These are phyloP conservation scores for Metschnikowia reukaufii DNA, from an alignment of 805 yeast species.

Conservation along the genomic window DNA sequence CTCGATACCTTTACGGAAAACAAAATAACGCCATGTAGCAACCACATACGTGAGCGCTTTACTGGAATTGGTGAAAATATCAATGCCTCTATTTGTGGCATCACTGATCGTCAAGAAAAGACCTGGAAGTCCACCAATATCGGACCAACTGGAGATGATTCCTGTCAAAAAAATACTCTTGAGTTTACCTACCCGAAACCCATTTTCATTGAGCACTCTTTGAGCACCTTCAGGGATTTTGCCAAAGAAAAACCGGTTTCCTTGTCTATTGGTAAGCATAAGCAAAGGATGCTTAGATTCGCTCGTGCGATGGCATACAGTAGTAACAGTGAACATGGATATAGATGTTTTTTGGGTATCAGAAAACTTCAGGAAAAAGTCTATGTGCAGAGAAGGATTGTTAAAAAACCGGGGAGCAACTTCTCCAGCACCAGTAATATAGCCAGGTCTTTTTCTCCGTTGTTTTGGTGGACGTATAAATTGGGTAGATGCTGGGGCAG, in stretches of 20 bases:
- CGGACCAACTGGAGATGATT: slow-evolving; percentile 60
- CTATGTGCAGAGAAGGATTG: slow-evolving; percentile 6
- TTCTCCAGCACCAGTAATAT: slow-evolving; percentile 10
- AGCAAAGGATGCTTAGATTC: slow-evolving; percentile 61
- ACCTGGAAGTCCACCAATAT: slow-evolving; percentile 94
- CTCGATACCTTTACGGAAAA: slow-evolving; percentile 71
- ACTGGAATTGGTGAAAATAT: slow-evolving; percentile 48
- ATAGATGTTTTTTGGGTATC: slow-evolving; percentile 6
- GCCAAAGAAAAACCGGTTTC: slow-evolving; percentile 69
- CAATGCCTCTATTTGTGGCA: slow-evolving; percentile 60
- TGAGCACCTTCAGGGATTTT: slow-evolving; percentile 85
- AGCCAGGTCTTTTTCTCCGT: neutral
- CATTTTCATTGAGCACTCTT: slow-evolving; percentile 63
- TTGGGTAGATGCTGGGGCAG: slow-evolving; percentile 1
- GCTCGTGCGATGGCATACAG: slow-evolving; percentile 52
- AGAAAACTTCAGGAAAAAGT: slow-evolving; percentile 9
- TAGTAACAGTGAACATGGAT: slow-evolving; percentile 49
- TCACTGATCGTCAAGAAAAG: slow-evolving; percentile 78
- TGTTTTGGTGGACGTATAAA: neutral
- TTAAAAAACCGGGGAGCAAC: slow-evolving; percentile 16
- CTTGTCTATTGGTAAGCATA: slow-evolving; percentile 49
- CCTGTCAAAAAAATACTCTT: slow-evolving; percentile 78
- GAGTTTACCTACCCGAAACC: slow-evolving; percentile 56
- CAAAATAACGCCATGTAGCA: slow-evolving; percentile 84
- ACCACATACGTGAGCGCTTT: slow-evolving; percentile 48